Conservation (phyloP, 2,329 filamentous ascomycete genomes). For the Hymenoscyphus albidus region DNA sequence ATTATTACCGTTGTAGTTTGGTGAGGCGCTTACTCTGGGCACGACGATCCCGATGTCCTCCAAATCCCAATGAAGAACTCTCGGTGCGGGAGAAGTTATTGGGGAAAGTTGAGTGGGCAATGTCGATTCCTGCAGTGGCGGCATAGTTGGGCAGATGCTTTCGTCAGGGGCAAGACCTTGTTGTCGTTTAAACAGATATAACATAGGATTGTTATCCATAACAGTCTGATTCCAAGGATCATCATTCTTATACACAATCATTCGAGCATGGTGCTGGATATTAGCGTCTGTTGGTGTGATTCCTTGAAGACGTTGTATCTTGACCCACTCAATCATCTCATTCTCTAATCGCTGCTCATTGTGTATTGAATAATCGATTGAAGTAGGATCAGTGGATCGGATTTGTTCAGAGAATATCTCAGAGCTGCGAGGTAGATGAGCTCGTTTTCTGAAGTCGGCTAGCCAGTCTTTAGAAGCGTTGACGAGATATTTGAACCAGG, state of each 20-base stretch:
- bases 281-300: conserved; percentile 50
- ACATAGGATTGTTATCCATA: conserved; percentile 53
- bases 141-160: conserved; percentile 19
- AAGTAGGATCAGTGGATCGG: conserved; percentile 50
- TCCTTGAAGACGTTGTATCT: conserved; percentile 43
- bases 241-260: conserved; percentile 60
- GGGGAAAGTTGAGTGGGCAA: not conserved
- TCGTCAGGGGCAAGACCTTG: conserved; percentile 26
- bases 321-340: conserved; percentile 52
- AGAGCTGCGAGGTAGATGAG: conserved; percentile 53
- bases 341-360: conserved; percentile 51
- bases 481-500: conserved; percentile 54
- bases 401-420: conserved; percentile 48
- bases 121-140: conserved; percentile 20
- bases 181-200: conserved; percentile 46
- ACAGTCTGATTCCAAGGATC: conserved; percentile 63
- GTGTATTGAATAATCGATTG: conserved; percentile 57
- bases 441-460: conserved; percentile 51
- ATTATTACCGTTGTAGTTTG: not conserved
- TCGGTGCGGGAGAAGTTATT: conserved; percentile 16
- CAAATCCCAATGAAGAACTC: conserved; percentile 31
- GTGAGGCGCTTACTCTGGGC: not conserved
- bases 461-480: conserved; percentile 52
- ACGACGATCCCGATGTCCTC: conserved; percentile 18
- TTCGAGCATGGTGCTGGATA: conserved; percentile 53